Percentiles rank a stretch among this genome's conserved stretches.
Evolutionary conservation across 1,139 yeast genomes (phyloP).

Genomic region (Arxiozyma slooffiae): DNA sequence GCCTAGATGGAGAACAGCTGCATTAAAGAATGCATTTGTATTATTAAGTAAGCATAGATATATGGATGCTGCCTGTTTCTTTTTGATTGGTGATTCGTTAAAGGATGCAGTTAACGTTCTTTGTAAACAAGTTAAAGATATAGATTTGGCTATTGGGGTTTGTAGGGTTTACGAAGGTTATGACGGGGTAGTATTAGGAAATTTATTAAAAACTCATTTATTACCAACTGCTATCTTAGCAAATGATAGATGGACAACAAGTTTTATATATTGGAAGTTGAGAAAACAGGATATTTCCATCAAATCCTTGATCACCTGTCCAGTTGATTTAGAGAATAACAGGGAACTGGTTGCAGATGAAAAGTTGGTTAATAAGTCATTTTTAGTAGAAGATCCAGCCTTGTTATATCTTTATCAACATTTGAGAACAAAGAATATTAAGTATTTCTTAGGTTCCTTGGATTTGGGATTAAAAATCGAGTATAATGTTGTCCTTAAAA

Average conservation of each 20-base stretch:
- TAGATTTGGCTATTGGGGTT: constrained; percentile 67
- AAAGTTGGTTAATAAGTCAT: constrained; percentile 34
- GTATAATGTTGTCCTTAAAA: constrained; percentile 49
- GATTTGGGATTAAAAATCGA: constrained; percentile 44
- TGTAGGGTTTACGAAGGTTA: constrained; percentile 64
- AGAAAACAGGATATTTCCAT: constrained; percentile 45
- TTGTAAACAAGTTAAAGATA: constrained; percentile 54
- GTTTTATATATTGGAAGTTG: constrained; percentile 73
- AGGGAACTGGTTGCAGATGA: constrained; percentile 18
- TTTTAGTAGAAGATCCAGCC: constrained; percentile 74
- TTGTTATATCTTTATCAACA: constrained; percentile 55
- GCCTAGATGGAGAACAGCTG: constrained; percentile 77
- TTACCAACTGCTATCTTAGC: constrained; percentile 47
- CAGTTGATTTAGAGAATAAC: constrained; percentile 33
- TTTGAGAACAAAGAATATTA: constrained; percentile 43
- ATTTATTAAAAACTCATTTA: constrained; percentile 43
- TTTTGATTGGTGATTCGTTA: constrained; percentile 67
- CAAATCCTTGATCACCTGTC: constrained; percentile 55
- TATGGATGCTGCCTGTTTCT: constrained; percentile 82
- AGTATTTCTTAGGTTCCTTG: constrained; percentile 42
- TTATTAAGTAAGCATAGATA: constrained; percentile 79
- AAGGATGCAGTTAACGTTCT: constrained; percentile 71
- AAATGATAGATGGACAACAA: constrained; percentile 76
- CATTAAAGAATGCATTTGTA: constrained; percentile 86
- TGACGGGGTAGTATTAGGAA: constrained; percentile 42